Conservation (phyloP, 345 rosid genomes). For the Cardamine resedifolia region DNA sequence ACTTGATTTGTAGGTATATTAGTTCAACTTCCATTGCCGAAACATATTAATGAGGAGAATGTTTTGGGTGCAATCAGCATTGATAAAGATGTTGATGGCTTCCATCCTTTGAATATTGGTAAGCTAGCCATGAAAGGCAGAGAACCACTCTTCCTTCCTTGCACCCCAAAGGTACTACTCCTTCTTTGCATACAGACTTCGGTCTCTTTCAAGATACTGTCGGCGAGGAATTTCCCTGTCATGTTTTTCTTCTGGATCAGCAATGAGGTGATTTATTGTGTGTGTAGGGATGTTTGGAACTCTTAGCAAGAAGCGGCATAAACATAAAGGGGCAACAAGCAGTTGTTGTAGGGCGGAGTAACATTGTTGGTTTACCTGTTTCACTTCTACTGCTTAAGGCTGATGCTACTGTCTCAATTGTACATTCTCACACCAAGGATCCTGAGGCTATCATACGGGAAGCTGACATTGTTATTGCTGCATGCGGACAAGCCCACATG, state of each 20-base stretch:
- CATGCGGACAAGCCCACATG: constrained; percentile 93
- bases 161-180: constrained; percentile 82
- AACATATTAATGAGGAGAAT: constrained; percentile 84
- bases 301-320: constrained; percentile 70
- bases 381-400: constrained; percentile 84
- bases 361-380: constrained; percentile 90
- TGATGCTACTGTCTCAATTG: constrained; percentile 83
- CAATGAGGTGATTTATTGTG: constrained; percentile 8
- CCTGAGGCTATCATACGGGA: constrained; percentile 65
- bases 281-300: constrained; percentile 85
- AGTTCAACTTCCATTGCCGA: constrained; percentile 91
- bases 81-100: constrained; percentile 92
- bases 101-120: constrained; percentile 94
- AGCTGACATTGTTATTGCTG: constrained; percentile 93
- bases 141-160: constrained; percentile 89
- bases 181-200: background rate
- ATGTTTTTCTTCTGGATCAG: background rate
- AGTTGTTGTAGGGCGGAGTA: constrained; percentile 91
- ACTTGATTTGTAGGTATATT: constrained; percentile 60
- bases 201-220: background rate
- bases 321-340: constrained; percentile 71
- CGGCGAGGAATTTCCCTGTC: background rate
- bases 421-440: constrained; percentile 71
- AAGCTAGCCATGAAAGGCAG: constrained; percentile 98
- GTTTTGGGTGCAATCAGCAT: constrained; percentile 71